Evolutionary conservation across 352 stramenopile genomes (phyloP).

Genomic region (Bremia lactucae): DNA sequence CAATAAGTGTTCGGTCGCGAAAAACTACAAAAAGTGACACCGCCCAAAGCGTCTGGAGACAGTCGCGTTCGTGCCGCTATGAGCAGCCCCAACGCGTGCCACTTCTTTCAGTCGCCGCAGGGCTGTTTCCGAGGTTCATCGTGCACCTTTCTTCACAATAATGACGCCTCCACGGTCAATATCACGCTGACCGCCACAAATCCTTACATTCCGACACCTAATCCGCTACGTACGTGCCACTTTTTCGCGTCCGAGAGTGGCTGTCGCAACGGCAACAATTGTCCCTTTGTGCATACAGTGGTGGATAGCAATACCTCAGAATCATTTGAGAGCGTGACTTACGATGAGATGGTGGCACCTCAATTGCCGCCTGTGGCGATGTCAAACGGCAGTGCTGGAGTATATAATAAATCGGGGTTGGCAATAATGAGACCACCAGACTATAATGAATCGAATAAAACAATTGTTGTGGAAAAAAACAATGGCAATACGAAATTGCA

Average conservation of each 20-base stretch:
- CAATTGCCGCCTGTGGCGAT: conserved; percentile 13
- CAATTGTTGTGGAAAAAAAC: conserved; percentile 3
- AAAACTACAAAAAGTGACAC: too few species aligned
- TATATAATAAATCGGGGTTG: too few species aligned
- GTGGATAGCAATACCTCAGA: conserved; percentile 2
- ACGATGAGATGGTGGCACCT: conserved; percentile 2
- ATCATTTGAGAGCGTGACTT: conserved; percentile 1
- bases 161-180: background rate
- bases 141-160: conserved; percentile 57
- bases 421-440: conserved; percentile 12
- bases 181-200: conserved; percentile 23
- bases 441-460: conserved; percentile 9
- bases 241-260: conserved; percentile 43
- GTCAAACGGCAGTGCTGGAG: conserved; percentile 6
- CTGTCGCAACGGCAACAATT: conserved; percentile 60
- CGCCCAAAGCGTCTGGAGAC: background rate
- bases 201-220: conserved; percentile 20
- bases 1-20: conserved; percentile 3
- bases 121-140: conserved; percentile 59
- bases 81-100: conserved; percentile 24
- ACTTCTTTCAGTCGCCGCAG: conserved; percentile 63
- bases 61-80: conserved; percentile 7
- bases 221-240: conserved; percentile 25
- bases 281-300: conserved; percentile 36
- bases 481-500: conserved; percentile 28